phyloP scores from a whole-genome alignment of 2,329 filamentous ascomycete genomes.

The Cladosporium sphaerospermum region DNA sequence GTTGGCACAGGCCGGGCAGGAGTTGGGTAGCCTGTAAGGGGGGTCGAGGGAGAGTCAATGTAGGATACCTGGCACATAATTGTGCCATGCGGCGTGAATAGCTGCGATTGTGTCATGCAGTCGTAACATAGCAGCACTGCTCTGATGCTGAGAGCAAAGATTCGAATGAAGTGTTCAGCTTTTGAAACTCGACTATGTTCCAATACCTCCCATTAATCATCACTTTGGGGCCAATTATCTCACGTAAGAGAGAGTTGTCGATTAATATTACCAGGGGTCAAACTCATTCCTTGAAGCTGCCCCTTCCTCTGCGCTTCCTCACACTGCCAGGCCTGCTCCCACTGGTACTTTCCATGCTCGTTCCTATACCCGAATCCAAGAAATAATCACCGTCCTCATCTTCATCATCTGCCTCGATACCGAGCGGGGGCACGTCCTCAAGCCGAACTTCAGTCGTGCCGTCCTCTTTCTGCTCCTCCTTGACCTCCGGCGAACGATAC shows the following conservation, averaged over 20 bases:
- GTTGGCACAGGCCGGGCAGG: constrained; percentile 72
- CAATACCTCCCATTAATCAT: neutral
- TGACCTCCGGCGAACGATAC: constrained; percentile 22
- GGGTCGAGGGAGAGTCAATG: neutral
- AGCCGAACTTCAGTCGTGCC: neutral
- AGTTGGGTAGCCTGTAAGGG: constrained; percentile 36
- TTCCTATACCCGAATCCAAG: constrained; percentile 44
- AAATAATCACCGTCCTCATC: constrained; percentile 41
- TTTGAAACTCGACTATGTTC: neutral
- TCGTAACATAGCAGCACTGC: too few relatives aligned
- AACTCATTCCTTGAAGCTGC: constrained; percentile 7
- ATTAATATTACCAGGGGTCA: too few relatives aligned
- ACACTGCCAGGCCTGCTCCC: constrained; percentile 25
- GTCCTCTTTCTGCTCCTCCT: constrained; percentile 26
- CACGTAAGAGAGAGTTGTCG: too few relatives aligned
- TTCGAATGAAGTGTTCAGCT: too few relatives aligned
- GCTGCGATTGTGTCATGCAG: too few relatives aligned
- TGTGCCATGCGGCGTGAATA: too few relatives aligned
- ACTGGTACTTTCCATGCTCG: constrained; percentile 40
- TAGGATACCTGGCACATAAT: too few relatives aligned
- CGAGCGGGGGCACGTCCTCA: constrained; percentile 2
- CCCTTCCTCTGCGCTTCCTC: constrained; percentile 22
- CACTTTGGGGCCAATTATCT: neutral
- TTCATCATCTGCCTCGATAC: constrained; percentile 33
- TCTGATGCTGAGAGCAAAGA: too few relatives aligned